Conservation (phyloP, 2,329 filamentous ascomycete species). For the Trichoderma atrobrunneum region DNA sequence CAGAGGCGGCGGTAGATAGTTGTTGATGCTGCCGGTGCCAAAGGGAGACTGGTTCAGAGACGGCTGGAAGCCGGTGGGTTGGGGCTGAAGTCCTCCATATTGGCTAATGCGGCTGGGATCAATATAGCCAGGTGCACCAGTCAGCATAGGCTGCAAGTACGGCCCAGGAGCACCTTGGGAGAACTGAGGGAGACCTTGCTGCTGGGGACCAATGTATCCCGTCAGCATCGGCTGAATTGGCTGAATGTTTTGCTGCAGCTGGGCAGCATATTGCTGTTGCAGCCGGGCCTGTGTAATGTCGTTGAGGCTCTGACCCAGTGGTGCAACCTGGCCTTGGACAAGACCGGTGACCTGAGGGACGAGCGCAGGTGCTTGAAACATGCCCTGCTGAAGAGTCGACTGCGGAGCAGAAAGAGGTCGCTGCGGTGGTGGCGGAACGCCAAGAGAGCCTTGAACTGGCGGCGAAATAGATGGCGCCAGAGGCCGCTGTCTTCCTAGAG, state of each 20-base stretch:
- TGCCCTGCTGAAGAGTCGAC: conserved; percentile 65
- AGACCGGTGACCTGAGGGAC: conserved; percentile 81
- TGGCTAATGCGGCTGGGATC: conserved; percentile 40
- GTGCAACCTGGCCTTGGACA: conserved; percentile 60
- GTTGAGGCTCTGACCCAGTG: conserved; percentile 72
- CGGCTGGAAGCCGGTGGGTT: conserved; percentile 61
- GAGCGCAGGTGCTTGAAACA: conserved; percentile 70
- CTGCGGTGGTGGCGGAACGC: conserved; percentile 77
- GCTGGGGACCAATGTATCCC: conserved; percentile 35
- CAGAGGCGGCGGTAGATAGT: conserved; percentile 56
- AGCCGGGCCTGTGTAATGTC: conserved; percentile 67
- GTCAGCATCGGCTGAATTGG: conserved; percentile 39
- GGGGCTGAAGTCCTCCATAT: conserved; percentile 53
- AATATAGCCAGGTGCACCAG: conserved; percentile 41
- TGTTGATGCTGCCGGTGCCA: conserved; percentile 52
- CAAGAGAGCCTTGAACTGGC: conserved; percentile 49
- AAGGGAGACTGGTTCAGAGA: conserved; percentile 47
- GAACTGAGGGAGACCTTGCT: conserved; percentile 40
- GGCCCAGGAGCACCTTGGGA: conserved; percentile 33
- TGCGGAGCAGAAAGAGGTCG: conserved; percentile 86
- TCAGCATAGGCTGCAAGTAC: conserved; percentile 51
- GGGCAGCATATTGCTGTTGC: conserved; percentile 57
- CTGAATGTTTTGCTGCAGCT: conserved; percentile 45
- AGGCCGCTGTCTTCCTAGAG: conserved; percentile 61
- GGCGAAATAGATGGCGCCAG: conserved; percentile 59